Evolutionary conservation across 2,329 filamentous ascomycete genomes (phyloP), one percentile per base, ranked within the genome.

Genomic region (Nannizzia gypsea): DNA sequence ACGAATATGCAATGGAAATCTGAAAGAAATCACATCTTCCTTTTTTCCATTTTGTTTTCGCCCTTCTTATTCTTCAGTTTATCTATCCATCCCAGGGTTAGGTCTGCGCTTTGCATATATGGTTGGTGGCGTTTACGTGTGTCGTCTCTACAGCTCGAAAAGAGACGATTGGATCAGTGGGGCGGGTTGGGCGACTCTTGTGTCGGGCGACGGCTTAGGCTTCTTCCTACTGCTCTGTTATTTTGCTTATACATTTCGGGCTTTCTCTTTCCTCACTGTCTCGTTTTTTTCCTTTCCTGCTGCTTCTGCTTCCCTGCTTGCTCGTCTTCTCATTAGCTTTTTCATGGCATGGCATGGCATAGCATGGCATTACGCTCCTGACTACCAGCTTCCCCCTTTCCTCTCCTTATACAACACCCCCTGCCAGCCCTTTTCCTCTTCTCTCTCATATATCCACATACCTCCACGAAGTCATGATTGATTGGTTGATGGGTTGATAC

Each of bases 1-100:
- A 96, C 67, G 91, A 96, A 75, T 95, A 88, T 69, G 84, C 84
- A 69, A 95, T 95, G 88, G 89, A 93, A 63, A 74, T 78, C 71
- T 74, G 70, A 57, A 48, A 55, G 70, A 57, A 48, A 52, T 22
- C 36, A 56, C 17, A 20, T 57, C 34, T 61, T 11, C 3, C 46
- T 46, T 56, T 54, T 40, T 17, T 48, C 13, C 55, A 17, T 57
- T 26, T 48, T 56, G 15, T 59, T 22, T 38, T 38, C 6, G 13
- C 5, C 20, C 15, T 50, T 48, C n/a, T 56, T 15, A 17, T 34
- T n/a, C 6, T 55, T 22, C 42, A 11, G 22, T 24, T 42, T 15
- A 28, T 3, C n/a, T 38, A 28, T n/a, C 9, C 2, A 48, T 22
- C 6, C 15, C 13, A 42, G 38, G 42, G 42, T 20, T 46, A 22